Evolutionary conservation across 306 rosid genomes (phyloP).

Genomic region (Fragaria vesca): DNA sequence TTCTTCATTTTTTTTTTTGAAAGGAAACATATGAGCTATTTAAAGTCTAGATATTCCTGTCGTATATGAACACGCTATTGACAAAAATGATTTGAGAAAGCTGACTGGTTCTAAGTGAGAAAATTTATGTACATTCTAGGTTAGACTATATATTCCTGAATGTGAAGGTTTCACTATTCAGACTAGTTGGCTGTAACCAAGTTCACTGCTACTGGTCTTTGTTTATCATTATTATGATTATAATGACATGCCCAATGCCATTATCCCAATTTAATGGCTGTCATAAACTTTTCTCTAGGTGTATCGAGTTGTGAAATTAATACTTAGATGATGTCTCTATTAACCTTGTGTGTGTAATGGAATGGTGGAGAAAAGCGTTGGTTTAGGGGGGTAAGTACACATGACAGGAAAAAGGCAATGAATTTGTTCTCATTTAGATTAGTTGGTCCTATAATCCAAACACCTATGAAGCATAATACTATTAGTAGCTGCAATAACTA

Average conservation of each 20-base stretch:
- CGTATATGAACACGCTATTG: background rate
- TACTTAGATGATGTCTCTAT: background rate
- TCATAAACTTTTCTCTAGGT: background rate
- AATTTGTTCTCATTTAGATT: background rate
- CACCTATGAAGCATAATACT: background rate
- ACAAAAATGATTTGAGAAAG: background rate
- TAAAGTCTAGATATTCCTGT: background rate
- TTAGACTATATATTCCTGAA: background rate
- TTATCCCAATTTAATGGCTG: background rate
- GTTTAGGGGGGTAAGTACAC: background rate
- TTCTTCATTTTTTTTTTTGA: too few species aligned
- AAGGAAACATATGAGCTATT: background rate
- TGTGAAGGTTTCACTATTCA: background rate
- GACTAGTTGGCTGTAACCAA: background rate
- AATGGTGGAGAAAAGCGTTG: background rate
- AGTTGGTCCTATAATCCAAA: background rate
- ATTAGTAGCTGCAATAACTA: background rate
- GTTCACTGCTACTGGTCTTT: background rate
- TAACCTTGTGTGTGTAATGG: background rate
- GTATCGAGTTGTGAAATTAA: background rate
- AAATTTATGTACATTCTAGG: background rate
- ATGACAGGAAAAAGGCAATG: background rate
- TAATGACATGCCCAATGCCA: background rate
- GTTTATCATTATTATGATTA: background rate
- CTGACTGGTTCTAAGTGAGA: background rate